Conservation (phyloP, 2,329 filamentous ascomycete species). For the Paracamarosporium sp. region DNA sequence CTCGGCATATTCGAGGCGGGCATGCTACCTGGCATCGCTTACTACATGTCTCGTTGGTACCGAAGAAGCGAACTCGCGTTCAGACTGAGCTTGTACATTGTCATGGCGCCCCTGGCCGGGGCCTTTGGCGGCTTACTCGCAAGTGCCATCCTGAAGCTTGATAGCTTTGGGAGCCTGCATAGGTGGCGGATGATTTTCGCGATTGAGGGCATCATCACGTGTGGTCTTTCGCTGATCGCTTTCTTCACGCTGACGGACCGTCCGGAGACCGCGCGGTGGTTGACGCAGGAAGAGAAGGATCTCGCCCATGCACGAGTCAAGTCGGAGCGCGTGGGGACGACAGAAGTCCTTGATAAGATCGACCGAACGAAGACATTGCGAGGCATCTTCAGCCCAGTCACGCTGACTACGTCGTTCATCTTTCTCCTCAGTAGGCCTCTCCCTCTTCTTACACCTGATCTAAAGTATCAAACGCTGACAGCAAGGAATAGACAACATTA, state of each 20-base stretch:
- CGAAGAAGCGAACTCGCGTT: constrained; percentile 72
- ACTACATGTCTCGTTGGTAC: constrained; percentile 77
- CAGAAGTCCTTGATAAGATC: constrained; percentile 69
- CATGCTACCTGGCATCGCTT: constrained; percentile 76
- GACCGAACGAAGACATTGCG: constrained; percentile 64
- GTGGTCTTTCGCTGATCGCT: constrained; percentile 63
- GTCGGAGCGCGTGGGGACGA: constrained; percentile 69
- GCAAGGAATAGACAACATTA: constrained; percentile 65
- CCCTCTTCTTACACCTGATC: neutral
- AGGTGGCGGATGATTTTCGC: constrained; percentile 75
- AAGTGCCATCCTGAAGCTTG: constrained; percentile 67
- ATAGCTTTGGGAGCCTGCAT: constrained; percentile 62
- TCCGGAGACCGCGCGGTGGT: constrained; percentile 71
- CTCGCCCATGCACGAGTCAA: constrained; percentile 72
- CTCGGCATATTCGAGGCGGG: constrained; percentile 74
- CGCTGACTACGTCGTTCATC: constrained; percentile 62
- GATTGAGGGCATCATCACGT: constrained; percentile 73
- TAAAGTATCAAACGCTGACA: too few relatives aligned
- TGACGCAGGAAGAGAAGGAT: constrained; percentile 69
- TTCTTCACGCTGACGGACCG: constrained; percentile 73
- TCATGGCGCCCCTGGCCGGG: constrained; percentile 73
- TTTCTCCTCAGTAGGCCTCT: constrained; percentile 57
- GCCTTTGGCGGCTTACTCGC: constrained; percentile 73
- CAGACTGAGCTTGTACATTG: constrained; percentile 71
- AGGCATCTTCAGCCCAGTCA: constrained; percentile 71